Conservation (phyloP, 345 rosid species). For the Eucalyptus erythrocorys region DNA sequence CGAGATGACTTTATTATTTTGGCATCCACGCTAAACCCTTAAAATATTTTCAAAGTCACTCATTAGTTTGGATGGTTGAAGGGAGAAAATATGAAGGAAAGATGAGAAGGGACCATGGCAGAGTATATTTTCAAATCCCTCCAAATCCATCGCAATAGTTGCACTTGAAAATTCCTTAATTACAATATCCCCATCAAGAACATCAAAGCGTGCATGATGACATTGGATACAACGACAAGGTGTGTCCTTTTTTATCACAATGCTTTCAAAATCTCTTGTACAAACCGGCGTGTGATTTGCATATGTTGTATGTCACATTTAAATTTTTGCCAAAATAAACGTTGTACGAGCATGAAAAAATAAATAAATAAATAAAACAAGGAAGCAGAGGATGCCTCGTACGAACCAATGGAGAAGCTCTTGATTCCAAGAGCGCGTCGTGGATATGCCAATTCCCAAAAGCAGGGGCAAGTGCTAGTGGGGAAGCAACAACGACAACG, state of each 20-base stretch:
- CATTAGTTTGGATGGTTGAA: background rate
- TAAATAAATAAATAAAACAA: fast-evolving
- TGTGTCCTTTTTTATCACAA: background rate
- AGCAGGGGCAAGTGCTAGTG: background rate
- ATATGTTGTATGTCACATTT: background rate
- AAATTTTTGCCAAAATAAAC: background rate
- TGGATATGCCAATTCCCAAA: background rate
- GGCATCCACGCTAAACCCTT: no score
- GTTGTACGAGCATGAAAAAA: background rate
- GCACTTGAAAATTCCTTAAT: background rate
- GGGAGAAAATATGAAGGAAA: no score
- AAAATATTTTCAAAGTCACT: background rate
- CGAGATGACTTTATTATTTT: no score
- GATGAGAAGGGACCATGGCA: no score
- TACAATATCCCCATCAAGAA: background rate
- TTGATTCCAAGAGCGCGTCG: background rate
- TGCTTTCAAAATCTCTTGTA: background rate
- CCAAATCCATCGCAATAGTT: background rate
- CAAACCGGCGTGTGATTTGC: fast-evolving
- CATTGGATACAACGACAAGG: background rate
- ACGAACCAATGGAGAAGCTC: background rate
- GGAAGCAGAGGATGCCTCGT: background rate
- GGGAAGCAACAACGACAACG: background rate
- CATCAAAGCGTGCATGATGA: background rate
- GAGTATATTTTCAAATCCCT: background rate